Conservation (phyloP, 257 asterid genomes). For the Perilla frutescens region DNA sequence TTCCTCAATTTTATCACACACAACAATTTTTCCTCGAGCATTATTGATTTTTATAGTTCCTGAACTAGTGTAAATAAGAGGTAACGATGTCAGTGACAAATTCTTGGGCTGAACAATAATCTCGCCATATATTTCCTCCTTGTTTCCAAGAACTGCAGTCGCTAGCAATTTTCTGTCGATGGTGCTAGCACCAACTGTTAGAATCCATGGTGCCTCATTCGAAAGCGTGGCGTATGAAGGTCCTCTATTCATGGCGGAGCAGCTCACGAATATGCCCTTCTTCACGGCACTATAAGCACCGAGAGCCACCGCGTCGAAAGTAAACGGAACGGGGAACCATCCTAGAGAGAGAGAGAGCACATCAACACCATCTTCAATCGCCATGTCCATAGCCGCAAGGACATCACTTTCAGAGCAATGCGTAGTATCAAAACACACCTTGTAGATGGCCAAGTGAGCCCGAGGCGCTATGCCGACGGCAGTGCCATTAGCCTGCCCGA, state of each 20-base stretch:
- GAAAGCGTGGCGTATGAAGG: neutral
- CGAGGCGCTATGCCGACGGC: slow-evolving; percentile 54
- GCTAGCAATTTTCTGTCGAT: slow-evolving; percentile 39
- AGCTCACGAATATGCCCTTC: slow-evolving; percentile 50
- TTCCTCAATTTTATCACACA: slow-evolving; percentile 26
- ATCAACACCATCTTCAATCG: slow-evolving; percentile 44
- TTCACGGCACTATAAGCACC: slow-evolving; percentile 46
- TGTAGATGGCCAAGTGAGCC: slow-evolving; percentile 51
- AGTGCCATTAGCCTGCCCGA: slow-evolving; percentile 52
- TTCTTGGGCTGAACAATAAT: slow-evolving; percentile 33
- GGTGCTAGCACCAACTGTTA: slow-evolving; percentile 56
- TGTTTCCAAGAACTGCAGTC: slow-evolving; percentile 40
- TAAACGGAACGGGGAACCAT: neutral
- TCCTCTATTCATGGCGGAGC: slow-evolving; percentile 38
- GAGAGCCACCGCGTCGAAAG: slow-evolving; percentile 32
- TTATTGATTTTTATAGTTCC: slow-evolving; percentile 8
- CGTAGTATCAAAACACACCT: slow-evolving; percentile 29
- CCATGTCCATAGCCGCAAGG: slow-evolving; percentile 50
- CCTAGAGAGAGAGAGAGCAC: slow-evolving; percentile 45
- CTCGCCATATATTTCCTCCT: slow-evolving; percentile 34
- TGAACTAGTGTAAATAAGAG: slow-evolving; percentile 32
- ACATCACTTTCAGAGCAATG: slow-evolving; percentile 40
- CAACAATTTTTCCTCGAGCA: slow-evolving; percentile 45
- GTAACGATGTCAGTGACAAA: slow-evolving; percentile 16
- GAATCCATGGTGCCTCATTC: slow-evolving; percentile 53